Evolutionary conservation across 805 yeast genomes (phyloP), one percentile per base, ranked within the genome.

Genomic region (Teunomyces cretensis): DNA sequence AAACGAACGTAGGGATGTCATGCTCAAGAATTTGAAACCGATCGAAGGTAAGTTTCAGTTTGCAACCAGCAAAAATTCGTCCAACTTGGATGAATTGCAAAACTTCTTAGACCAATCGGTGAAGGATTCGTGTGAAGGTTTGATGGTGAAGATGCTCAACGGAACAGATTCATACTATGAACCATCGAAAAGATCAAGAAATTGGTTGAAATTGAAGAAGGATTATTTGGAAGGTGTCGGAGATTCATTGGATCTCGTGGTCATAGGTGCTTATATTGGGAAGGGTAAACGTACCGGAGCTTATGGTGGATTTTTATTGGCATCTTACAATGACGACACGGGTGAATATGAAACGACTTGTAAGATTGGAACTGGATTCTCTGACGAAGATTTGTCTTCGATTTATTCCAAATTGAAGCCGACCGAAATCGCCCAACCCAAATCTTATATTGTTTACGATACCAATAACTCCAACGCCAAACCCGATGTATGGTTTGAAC

Each of bases 401-500:
- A 62, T 94, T 27, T 74, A 83, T 55, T 78, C 75, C 19, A 72
- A 72, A 40, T 73, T 94, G 46, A 80, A 83, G 33, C 84, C 88
- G 2, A 81, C 89, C 0, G 94, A 82, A 43, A 76, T 81, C 11
- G 58, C 68, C 0, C 68, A 62, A n/a, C 86, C 96, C 2, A 85
- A 82, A 53, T 73, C 86, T 0, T 86, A 83, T 44, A 80, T 79
- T 50, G 74, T 83, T 1, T 88, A 79, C 60, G 94, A 86, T 58
- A 65, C 74, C 2, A 69, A 64, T 12, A 75, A 77, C 44, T 65
- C 86, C 0, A 80, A 79, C 53, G 88, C 91, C 4, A 76, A 72
- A 39, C 97, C 98, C 0, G 97, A 91, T 60, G 89, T 91, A 6
- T 91, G 97, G 97, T 86, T 91, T 58, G 96, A 91, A 57, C 97